Evolutionary conservation across 176 grass and related monocot species (phyloP).

Genomic region (Cenchrus fungigraminus): DNA sequence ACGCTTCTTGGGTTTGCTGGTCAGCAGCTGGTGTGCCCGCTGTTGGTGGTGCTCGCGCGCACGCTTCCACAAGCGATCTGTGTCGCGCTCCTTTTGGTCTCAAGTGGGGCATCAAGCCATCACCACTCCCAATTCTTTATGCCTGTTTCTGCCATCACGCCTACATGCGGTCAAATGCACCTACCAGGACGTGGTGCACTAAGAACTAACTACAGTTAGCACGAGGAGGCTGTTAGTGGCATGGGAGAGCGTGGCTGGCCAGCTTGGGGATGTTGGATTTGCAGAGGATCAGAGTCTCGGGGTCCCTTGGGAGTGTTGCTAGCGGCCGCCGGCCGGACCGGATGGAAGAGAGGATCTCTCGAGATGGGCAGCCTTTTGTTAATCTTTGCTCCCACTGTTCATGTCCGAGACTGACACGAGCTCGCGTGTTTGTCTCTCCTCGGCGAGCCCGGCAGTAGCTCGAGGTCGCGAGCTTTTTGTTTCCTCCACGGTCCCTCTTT

Average conservation of each 20-base stretch:
- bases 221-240: slow-evolving; percentile 34
- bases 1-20: slow-evolving; percentile 28
- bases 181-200: slow-evolving; percentile 15
- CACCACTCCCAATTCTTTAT: slow-evolving; percentile 46
- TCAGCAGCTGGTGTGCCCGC: neutral
- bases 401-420: slow-evolving; percentile 51
- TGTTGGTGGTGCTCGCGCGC: slow-evolving; percentile 61
- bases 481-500: slow-evolving; percentile 72
- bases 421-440: slow-evolving; percentile 71
- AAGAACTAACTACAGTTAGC: slow-evolving; percentile 25
- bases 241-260: slow-evolving; percentile 11
- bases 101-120: slow-evolving; percentile 52
- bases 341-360: slow-evolving; percentile 44
- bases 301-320: slow-evolving; percentile 27
- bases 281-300: slow-evolving; percentile 24
- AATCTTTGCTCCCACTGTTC: slow-evolving; percentile 32
- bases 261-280: neutral
- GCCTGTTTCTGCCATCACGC: slow-evolving; percentile 25
- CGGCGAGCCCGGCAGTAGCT: slow-evolving; percentile 49
- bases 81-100: slow-evolving; percentile 38
- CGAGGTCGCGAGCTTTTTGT: slow-evolving; percentile 69
- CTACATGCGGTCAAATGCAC: slow-evolving; percentile 39
- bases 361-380: slow-evolving; percentile 44
- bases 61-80: slow-evolving; percentile 64
- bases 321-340: neutral